Evolutionary conservation across 495 filamentous ascomycete species (phyloP).

Genomic region (Melanomma pulvis-pyrius): DNA sequence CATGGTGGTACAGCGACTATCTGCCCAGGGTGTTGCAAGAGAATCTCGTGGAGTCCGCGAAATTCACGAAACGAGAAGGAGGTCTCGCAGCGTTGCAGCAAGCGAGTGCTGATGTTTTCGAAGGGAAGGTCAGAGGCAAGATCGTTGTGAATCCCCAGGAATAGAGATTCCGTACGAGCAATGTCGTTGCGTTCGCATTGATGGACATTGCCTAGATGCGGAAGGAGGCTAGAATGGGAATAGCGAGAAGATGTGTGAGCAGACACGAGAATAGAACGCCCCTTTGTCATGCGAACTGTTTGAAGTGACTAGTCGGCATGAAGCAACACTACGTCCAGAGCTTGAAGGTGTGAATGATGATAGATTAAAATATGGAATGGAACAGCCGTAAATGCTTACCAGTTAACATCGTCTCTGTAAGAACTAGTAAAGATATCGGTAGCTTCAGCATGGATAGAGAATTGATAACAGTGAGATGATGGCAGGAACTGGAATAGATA

Average conservation of each 20-base stretch:
- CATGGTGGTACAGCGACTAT: slow-evolving; percentile 37
- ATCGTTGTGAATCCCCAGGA: slow-evolving; percentile 33
- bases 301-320: not conserved
- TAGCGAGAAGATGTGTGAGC: slow-evolving; percentile 7
- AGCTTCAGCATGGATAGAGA: not conserved
- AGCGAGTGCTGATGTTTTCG: slow-evolving; percentile 27
- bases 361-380: too few species aligned
- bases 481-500: too few species aligned
- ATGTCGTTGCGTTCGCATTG: not conserved
- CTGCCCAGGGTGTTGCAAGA: slow-evolving; percentile 32
- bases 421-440: too few species aligned
- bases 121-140: slow-evolving; percentile 31
- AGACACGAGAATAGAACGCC: slow-evolving; percentile 15
- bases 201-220: not conserved
- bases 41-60: slow-evolving; percentile 29
- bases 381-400: not conserved
- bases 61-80: slow-evolving; percentile 22
- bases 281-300: slow-evolving; percentile 3
- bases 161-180: not conserved
- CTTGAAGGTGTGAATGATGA: too few species aligned
- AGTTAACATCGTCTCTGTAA: too few species aligned
- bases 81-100: slow-evolving; percentile 27
- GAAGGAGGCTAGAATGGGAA: not conserved
- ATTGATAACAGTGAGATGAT: slow-evolving; percentile 1
- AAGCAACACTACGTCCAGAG: too few species aligned